phyloP scores from a whole-genome alignment of 139 green algal species.

The Gonium pectorale region DNA sequence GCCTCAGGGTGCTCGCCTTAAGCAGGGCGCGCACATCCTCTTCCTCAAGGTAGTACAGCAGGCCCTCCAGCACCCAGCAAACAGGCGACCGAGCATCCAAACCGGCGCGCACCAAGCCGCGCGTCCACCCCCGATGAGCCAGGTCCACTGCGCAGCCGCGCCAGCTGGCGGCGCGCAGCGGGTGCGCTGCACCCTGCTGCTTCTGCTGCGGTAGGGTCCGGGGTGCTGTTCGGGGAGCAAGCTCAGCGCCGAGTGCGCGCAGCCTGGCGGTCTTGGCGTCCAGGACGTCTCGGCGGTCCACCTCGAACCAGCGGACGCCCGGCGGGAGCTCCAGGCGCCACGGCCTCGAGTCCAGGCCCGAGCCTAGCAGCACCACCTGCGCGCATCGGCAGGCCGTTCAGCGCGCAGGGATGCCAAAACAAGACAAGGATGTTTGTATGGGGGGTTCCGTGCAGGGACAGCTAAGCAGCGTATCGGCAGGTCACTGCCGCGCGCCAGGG shows the following conservation, averaged over 20 bases:
- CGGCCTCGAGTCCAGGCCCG: constrained; percentile 78
- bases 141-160: constrained; percentile 17
- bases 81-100: constrained; percentile 40
- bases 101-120: constrained; percentile 18
- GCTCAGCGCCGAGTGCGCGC: background rate
- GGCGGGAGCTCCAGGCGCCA: constrained; percentile 77
- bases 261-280: constrained; percentile 62
- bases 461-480: no score
- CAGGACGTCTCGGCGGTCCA: constrained; percentile 72
- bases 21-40: constrained; percentile 51
- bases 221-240: background rate
- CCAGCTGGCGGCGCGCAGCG: background rate
- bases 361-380: constrained; percentile 70
- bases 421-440: background rate
- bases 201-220: background rate
- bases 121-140: background rate
- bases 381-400: background rate
- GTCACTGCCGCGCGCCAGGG: no score
- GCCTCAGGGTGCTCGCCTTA: background rate
- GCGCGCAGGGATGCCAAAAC: no score
- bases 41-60: constrained; percentile 72
- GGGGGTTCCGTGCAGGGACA: no score
- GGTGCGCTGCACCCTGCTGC: background rate
- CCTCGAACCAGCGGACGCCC: constrained; percentile 73
- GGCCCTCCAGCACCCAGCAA: constrained; percentile 68